Evolutionary conservation across 805 yeast species (phyloP).

Genomic region (Lachancea thermotolerans): DNA sequence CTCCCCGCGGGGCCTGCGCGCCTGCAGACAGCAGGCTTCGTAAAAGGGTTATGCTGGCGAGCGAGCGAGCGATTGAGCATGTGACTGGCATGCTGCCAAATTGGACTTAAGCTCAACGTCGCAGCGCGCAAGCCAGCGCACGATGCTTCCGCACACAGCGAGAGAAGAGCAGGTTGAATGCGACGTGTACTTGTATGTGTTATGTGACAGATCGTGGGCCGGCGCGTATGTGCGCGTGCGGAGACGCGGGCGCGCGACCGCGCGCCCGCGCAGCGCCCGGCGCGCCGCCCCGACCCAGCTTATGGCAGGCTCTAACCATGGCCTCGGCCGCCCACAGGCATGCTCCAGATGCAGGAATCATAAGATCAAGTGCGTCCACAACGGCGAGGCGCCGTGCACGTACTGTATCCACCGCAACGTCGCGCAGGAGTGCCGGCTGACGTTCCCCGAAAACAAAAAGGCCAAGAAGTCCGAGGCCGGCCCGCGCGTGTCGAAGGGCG

Average conservation of each 20-base stretch:
- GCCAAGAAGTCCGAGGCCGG: not conserved
- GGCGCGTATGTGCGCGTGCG: too few species aligned
- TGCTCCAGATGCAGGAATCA: conserved; percentile 10
- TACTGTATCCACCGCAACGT: conserved; percentile 7
- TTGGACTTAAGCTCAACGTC: not conserved
- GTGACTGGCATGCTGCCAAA: not conserved
- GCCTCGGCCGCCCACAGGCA: not conserved
- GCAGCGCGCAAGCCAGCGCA: not conserved
- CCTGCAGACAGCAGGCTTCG: too few species aligned
- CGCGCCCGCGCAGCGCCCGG: too few species aligned
- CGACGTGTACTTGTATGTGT: conserved; percentile 3
- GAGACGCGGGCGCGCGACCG: too few species aligned
- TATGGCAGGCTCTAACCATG: not conserved
- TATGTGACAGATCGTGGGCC: too few species aligned
- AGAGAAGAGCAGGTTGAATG: not conserved
- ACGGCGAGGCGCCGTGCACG: conserved; percentile 9
- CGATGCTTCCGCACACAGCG: not conserved
- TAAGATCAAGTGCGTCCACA: conserved; percentile 10
- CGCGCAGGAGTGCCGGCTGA: conserved; percentile 8
- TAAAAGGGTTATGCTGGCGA: too few species aligned
- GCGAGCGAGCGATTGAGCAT: too few species aligned
- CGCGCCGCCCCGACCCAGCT: too few species aligned
- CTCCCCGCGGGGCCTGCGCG: too few species aligned
- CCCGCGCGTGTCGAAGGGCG: not conserved
- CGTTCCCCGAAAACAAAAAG: conserved; percentile 7